Evolutionary conservation across 2,329 filamentous ascomycete genomes (phyloP).

Genomic region (Aspergillus alliaceus): DNA sequence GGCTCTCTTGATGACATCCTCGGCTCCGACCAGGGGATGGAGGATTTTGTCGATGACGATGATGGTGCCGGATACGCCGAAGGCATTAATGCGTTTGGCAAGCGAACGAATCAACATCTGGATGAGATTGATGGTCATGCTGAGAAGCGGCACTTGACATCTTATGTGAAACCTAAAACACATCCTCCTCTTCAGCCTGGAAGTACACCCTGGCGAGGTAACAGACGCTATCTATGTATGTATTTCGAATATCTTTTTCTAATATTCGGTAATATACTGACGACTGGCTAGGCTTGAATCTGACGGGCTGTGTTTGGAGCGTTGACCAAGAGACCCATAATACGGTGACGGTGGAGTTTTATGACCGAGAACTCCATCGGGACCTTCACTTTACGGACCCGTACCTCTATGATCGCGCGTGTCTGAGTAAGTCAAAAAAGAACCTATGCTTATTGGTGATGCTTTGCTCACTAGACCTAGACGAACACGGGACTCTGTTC

Average conservation of each 20-base stretch:
- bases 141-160: constrained; percentile 53
- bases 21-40: constrained; percentile 61
- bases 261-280: background rate
- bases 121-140: constrained; percentile 45
- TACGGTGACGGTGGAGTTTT: constrained; percentile 96
- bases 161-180: constrained; percentile 61
- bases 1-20: constrained; percentile 85
- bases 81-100: constrained; percentile 63
- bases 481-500: constrained; percentile 81
- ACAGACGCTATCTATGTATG: constrained; percentile 82
- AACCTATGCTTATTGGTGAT: background rate
- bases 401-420: constrained; percentile 94
- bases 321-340: constrained; percentile 92
- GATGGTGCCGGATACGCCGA: constrained; percentile 87
- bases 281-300: constrained; percentile 61
- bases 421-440: constrained; percentile 59
- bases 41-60: constrained; percentile 91
- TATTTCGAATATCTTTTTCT: background rate
- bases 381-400: constrained; percentile 98
- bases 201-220: constrained; percentile 92
- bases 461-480: constrained; percentile 32
- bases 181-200: constrained; percentile 91
- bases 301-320: constrained; percentile 95
- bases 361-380: constrained; percentile 86
- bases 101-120: constrained; percentile 57